Base-by-base conservation (phyloP, 2,329 filamentous ascomycete species). In the Plenodomus lindquistii region DNA sequence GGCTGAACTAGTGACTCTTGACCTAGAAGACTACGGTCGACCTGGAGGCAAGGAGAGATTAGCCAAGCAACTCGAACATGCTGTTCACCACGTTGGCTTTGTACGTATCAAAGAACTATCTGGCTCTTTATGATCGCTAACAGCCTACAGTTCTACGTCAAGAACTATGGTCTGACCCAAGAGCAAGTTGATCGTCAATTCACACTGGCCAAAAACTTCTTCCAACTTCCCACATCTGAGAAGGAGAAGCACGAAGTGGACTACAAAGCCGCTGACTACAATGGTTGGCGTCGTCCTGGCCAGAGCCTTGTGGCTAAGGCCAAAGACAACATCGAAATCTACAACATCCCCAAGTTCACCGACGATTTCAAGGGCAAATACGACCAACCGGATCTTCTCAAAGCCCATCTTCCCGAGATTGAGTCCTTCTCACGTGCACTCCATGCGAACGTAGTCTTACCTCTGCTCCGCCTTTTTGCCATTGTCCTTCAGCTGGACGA, bases 151-250 rank as follows among this genome's bases (percentile, higher is more conserved):
- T 86, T 86, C 70, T 85, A 85, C 52, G 79, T 86, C 17, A 80
- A 79, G 49, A 84, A 70, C 67, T 85, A 82, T 52, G 83, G 82
- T 24, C 74, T 86, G n/a, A 72, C 70, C 1, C 81, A 85, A 62
- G 81, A 84, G 39, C 74, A 84, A 61, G 77, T 86, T 1, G 79
- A 86, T 54, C 73, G 75, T 5, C 83, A 86, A 54, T 86, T 85
- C 52, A 81, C 83, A 11, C 76, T 86, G 2, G 83, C 79, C 1
- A 81, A 82, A 48, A 74, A 80, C 29, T 78, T 86, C 52, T 85
- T 85, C 59, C 64, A 77, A 4, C 71, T 86, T 0, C 75, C 82
- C 0, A 72, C 76, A 0, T 78, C 82, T 9, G 82, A 86, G 60
- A 86, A 85, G 59, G 74, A 81, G 42, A 81, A 81, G 54, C 84